phyloP scores from a whole-genome alignment of 164 flowering plant species.

The Euptelea pleiosperma region DNA sequence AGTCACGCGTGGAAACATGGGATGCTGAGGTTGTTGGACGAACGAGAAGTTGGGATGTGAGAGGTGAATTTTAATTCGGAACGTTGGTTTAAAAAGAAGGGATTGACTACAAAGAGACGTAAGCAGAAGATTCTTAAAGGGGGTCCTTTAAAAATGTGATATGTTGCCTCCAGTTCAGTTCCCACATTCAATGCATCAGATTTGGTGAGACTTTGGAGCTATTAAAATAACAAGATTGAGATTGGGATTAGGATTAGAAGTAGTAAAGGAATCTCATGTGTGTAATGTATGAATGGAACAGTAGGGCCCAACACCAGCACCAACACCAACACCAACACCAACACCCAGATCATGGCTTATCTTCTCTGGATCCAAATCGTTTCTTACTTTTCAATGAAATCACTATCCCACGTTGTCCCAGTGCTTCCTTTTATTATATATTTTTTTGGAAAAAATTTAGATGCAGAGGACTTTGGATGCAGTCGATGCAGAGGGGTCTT shows the following conservation, averaged over 20 bases:
- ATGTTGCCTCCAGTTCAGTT: conserved; percentile 19
- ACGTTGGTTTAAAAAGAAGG: conserved; percentile 2
- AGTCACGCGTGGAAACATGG: too few relatives aligned
- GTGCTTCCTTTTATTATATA: conserved; percentile 7
- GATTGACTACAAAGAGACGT: conserved; percentile 6
- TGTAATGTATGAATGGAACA: conserved; percentile 8
- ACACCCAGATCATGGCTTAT: conserved; percentile 22
- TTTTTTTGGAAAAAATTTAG: too few relatives aligned
- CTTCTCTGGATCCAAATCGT: conserved; percentile 26
- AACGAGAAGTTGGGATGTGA: not conserved
- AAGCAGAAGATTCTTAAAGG: conserved; percentile 8
- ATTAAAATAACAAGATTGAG: conserved; percentile 10
- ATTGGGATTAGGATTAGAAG: conserved; percentile 1
- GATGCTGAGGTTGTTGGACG: not conserved
- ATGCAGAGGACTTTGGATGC: too few relatives aligned
- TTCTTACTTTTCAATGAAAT: conserved; percentile 22
- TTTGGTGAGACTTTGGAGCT: conserved; percentile 24
- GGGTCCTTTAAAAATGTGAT: conserved; percentile 5
- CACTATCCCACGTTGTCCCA: conserved; percentile 30
- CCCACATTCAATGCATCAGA: conserved; percentile 44
- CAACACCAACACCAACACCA: too few relatives aligned
- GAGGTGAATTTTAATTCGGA: not conserved
- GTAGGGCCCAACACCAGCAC: conserved; percentile 9
- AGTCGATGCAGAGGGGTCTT: too few relatives aligned
- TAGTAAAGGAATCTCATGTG: conserved; percentile 21